Evolutionary conservation across 1,139 yeast genomes (phyloP), one percentile per base, ranked within the genome.

Genomic region (Spencermartinsiella ligniputridi): DNA sequence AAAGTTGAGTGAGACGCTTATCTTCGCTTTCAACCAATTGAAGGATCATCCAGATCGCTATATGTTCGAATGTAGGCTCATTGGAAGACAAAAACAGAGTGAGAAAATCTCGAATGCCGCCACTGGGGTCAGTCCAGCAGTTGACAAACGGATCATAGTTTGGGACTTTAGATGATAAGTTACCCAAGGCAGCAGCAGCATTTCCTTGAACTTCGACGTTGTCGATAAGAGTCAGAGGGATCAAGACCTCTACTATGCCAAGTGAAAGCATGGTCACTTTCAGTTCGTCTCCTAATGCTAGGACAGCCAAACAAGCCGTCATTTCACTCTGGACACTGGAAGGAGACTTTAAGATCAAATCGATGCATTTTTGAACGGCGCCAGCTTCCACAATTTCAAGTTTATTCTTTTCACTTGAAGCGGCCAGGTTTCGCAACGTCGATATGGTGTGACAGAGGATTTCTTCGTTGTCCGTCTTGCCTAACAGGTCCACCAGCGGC

Each of bases 371-470:
- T 53, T 84, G 87, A 42, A 94, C 95, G 5, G 97, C 97, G 41
- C 96, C 97, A 11, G 97, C 95, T 51, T 90, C 95, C 51, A 92
- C 79, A 56, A 92, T 81, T 44, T 94, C 96, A 54, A 86, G 76
- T 70, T 97, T 81, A 63, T 92, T 90, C 63, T 89, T 82, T 69
- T 92, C 98, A 39, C 92, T 81, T 44, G 94, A 82, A 5, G 99
- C 98, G 20, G 98, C 98, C 60, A 92, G 75, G 65, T 94, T 92
- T 66, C 99, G 79, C 59, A 92, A 75, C 8, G 97, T 90, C 2
- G 97, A 89, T 20, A 92, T 96, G 2, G 97, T 95, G 67, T 92
- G 98, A 63, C 98, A 92, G 70, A 90, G 96, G 54, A 92, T 90
- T 67, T 92, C 99, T 64, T 90, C 96, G 58, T 87, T 86, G 57